Evolutionary conservation across 495 filamentous ascomycete species (phyloP), one percentile per base, ranked within the genome.

Genomic region (Halenospora varia): DNA sequence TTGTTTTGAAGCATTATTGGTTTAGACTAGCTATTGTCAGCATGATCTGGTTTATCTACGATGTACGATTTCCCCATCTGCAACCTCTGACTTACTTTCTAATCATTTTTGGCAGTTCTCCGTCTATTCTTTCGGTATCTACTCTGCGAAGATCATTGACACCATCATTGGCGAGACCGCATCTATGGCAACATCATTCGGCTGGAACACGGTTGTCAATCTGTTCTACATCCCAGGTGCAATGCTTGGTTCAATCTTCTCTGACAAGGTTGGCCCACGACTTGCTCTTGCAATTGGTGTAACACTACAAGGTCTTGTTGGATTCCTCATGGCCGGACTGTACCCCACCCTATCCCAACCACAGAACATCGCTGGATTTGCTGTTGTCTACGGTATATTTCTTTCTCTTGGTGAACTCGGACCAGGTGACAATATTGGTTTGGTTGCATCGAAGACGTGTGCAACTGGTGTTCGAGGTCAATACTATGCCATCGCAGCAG

Each of bases 1-100:
- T 83, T 0, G 75, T 79, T 2, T 62, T 82, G 3, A 75, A 68
- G 44, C 83, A 76, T 69, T 90, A 88, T 75, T 78, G 78, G 68
- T 76, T 69, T 53, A 72, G 82, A n/a, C 71, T 96, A 48, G 59
- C 80, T 3, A 71, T 88, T 13, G 88, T 96, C 46, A 86, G 81
- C 53, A 57, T 88, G 22, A 91, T 97, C 68, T 97, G 92, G 92
- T 96, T 95, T 71, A 80, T 95, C 62, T 96, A 96, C 67, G 88
- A 96, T 55, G 73, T 82, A 50, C 70, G 76, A n/a, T n/a, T n/a
- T n/a, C 50, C 46, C 2, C 6, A 9, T 50, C 2, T 2, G n/a
- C 15, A 13, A 18, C 26, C 40, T 3, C 3, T 48, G 15, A 29
- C 53, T 67, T 3, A 17, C 8, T 20, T 23, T 15, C n/a, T 24